Evolutionary conservation across 2,329 filamentous ascomycete genomes (phyloP).

Genomic region (Bipolaris bicolor): DNA sequence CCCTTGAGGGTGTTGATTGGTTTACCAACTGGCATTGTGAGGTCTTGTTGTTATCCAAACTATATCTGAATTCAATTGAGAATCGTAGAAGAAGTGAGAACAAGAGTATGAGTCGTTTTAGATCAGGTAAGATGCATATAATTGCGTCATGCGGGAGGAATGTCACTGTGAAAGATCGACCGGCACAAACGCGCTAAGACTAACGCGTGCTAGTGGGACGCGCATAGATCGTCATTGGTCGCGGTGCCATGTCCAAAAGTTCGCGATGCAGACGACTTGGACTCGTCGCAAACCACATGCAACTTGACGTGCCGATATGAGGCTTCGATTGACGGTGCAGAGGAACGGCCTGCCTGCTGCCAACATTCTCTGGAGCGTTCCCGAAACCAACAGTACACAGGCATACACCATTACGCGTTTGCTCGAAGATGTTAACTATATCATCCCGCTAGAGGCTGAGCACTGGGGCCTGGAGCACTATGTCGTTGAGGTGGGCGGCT

Average conservation of each 20-base stretch:
- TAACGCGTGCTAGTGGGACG: neutral
- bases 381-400: constrained; percentile 38
- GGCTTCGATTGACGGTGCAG: constrained; percentile 47
- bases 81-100: neutral
- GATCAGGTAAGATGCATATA: neutral
- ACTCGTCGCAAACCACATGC: constrained; percentile 7
- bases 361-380: constrained; percentile 49
- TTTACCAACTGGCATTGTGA: constrained; percentile 32
- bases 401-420: constrained; percentile 72
- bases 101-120: neutral
- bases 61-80: neutral
- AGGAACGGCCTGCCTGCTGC: constrained; percentile 45
- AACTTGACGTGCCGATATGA: constrained; percentile 35
- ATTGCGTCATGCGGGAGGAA: constrained; percentile 8
- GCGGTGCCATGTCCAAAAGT: constrained; percentile 11
- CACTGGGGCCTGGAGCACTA: constrained; percentile 93
- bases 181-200: constrained; percentile 2
- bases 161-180: constrained; percentile 7
- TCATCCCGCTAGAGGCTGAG: constrained; percentile 78
- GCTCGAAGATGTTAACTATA: constrained; percentile 77
- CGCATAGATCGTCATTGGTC: constrained; percentile 10
- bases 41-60: neutral
- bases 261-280: constrained; percentile 1
- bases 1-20: constrained; percentile 39
- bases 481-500: constrained; percentile 76